Conservation (phyloP, 1,139 yeast species). For the Kodamaea fungicola region DNA sequence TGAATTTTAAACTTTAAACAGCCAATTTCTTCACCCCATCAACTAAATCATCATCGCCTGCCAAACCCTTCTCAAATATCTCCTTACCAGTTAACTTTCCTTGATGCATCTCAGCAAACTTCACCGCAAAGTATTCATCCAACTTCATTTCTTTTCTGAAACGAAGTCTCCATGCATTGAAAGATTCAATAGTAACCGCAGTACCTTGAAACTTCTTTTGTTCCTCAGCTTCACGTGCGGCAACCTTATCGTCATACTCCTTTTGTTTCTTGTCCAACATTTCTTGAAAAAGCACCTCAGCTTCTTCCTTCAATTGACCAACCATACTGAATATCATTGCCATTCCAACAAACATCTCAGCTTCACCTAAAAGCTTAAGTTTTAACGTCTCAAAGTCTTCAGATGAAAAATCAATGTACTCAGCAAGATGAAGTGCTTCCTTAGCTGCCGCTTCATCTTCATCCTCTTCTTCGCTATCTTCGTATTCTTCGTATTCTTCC, state of each 20-base stretch:
- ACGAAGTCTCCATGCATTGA: constrained; percentile 61
- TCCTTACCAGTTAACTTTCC: constrained; percentile 85
- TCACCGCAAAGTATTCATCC: constrained; percentile 46
- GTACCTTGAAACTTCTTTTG: constrained; percentile 82
- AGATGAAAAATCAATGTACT: constrained; percentile 48
- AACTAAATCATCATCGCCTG: constrained; percentile 35
- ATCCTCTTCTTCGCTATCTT: constrained; percentile 41
- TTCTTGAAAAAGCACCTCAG: constrained; percentile 59
- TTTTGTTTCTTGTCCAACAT: constrained; percentile 57
- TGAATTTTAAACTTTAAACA: neutral
- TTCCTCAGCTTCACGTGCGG: constrained; percentile 59
- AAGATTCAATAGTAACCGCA: constrained; percentile 72
- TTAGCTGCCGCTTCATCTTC: constrained; percentile 43
- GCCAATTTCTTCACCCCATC: constrained; percentile 22
- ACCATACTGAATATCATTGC: constrained; percentile 82
- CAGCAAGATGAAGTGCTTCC: constrained; percentile 52
- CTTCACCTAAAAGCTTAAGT: constrained; percentile 51
- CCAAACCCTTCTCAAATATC: constrained; percentile 86
- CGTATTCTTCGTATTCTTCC: constrained; percentile 36
- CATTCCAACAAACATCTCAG: constrained; percentile 78
- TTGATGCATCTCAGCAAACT: constrained; percentile 57
- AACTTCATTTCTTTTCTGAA: constrained; percentile 61
- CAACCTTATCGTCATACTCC: constrained; percentile 53
- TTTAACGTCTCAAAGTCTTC: constrained; percentile 43
- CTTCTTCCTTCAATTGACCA: constrained; percentile 73